phyloP scores from a whole-genome alignment of 768 basidiomycete species.

The Kwoniella botswanensis region DNA sequence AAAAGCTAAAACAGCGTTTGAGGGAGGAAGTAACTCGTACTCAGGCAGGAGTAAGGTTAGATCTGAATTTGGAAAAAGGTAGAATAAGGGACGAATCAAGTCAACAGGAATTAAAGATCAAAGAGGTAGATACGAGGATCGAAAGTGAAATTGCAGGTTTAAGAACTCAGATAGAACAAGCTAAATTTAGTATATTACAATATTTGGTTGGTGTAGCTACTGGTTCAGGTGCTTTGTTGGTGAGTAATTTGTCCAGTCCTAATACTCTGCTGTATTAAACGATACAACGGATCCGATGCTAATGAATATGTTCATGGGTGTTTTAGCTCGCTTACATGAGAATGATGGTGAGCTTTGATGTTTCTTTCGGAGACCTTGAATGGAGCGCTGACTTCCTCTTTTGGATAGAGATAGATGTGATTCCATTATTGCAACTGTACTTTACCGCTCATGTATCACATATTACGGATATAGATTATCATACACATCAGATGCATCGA shows the following conservation, averaged over 20 bases:
- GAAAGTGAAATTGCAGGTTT: constrained; percentile 92
- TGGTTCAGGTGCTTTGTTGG: constrained; percentile 58
- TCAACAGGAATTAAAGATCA: constrained; percentile 91
- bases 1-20: constrained; percentile 90
- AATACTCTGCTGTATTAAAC: neutral
- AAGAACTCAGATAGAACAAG: constrained; percentile 64
- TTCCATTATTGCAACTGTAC: neutral
- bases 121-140: constrained; percentile 95
- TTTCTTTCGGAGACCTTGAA: neutral
- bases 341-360: constrained; percentile 39
- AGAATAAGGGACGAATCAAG: constrained; percentile 91
- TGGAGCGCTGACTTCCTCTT: neutral
- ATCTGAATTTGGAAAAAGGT: constrained; percentile 91
- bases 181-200: constrained; percentile 60
- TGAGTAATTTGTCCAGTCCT: constrained; percentile 32
- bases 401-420: constrained; percentile 13
- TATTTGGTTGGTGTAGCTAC: constrained; percentile 59
- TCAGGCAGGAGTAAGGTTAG: constrained; percentile 89
- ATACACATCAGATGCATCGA: no score
- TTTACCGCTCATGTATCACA: neutral
- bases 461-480: no score
- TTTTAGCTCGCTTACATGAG: constrained; percentile 50
- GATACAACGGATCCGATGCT: neutral
- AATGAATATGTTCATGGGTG: constrained; percentile 1
- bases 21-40: constrained; percentile 90